Percentiles rank a stretch among this genome's conserved stretches.
Evolutionary conservation across 495 filamentous ascomycete genomes (phyloP).

Genomic region (Apodospora peruviana): DNA sequence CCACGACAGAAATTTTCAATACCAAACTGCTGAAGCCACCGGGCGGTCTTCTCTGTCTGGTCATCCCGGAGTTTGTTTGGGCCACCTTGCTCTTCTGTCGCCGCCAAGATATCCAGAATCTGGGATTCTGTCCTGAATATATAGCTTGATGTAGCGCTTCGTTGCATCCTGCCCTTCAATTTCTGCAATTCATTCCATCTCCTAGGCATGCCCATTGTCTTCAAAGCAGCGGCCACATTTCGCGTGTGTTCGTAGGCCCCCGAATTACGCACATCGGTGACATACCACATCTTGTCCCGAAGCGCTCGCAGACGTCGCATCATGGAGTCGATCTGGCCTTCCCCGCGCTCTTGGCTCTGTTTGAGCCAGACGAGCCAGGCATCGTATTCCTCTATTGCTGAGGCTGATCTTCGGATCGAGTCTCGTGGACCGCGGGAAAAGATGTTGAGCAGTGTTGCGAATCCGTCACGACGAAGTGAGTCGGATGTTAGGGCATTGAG

Average conservation of each 20-base stretch:
- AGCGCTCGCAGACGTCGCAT: constrained; percentile 61
- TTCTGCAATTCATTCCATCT: constrained; percentile 48
- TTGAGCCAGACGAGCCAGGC: constrained; percentile 73
- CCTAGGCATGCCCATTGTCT: constrained; percentile 75
- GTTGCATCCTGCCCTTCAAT: constrained; percentile 48
- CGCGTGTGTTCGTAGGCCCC: constrained; percentile 83
- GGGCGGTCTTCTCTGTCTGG: constrained; percentile 78
- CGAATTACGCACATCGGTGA: constrained; percentile 91
- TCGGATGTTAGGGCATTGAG: constrained; percentile 56
- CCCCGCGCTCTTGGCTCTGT: constrained; percentile 65
- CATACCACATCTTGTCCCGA: constrained; percentile 98
- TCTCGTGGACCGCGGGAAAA: constrained; percentile 65
- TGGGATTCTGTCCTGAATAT: constrained; percentile 82
- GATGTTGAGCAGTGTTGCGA: constrained; percentile 62
- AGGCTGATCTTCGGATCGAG: constrained; percentile 57
- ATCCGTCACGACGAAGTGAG: constrained; percentile 59
- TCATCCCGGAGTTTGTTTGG: constrained; percentile 96
- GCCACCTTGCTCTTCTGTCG: constrained; percentile 76
- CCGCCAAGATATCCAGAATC: constrained; percentile 80
- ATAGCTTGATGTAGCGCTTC: constrained; percentile 59
- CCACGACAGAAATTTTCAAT: constrained; percentile 94
- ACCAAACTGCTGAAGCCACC: constrained; percentile 75
- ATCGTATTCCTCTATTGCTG: constrained; percentile 66
- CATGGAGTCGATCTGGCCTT: constrained; percentile 60
- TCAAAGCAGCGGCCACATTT: constrained; percentile 79